phyloP scores from a whole-genome alignment of 352 stramenopile genomes.

The Elongisporangium anandrum region DNA sequence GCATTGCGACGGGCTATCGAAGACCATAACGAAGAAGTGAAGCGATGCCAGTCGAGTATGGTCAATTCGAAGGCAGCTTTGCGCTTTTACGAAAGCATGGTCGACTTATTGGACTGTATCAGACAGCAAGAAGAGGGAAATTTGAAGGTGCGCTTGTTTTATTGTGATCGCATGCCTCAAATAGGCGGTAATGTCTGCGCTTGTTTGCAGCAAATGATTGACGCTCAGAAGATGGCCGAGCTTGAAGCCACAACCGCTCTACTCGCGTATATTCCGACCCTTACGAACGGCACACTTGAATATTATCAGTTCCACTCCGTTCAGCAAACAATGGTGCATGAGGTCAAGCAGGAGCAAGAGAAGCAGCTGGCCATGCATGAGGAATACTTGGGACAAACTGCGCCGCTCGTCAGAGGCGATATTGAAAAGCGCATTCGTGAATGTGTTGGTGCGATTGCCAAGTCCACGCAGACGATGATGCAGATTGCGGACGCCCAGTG shows the following conservation, averaged over 20 bases:
- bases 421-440: slow-evolving; percentile 63
- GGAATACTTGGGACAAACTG: slow-evolving; percentile 61
- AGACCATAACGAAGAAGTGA: slow-evolving; percentile 16
- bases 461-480: slow-evolving; percentile 45
- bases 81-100: slow-evolving; percentile 24
- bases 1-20: slow-evolving; percentile 18
- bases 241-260: slow-evolving; percentile 26
- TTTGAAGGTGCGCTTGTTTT: slow-evolving; percentile 5
- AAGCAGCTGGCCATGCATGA: slow-evolving; percentile 33
- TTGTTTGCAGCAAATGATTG: slow-evolving; percentile 20
- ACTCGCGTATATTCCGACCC: slow-evolving; percentile 35
- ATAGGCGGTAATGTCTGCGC: slow-evolving; percentile 15
- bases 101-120: slow-evolving; percentile 24
- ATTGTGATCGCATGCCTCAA: no score
- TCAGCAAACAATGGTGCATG: slow-evolving; percentile 39
- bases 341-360: slow-evolving; percentile 39
- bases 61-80: slow-evolving; percentile 19
- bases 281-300: slow-evolving; percentile 26
- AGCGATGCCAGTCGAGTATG: slow-evolving; percentile 6
- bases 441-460: slow-evolving; percentile 43
- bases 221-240: slow-evolving; percentile 15
- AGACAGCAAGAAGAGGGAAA: slow-evolving; percentile 7
- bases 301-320: slow-evolving; percentile 67
- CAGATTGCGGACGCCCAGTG: slow-evolving; percentile 50
- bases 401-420: slow-evolving; percentile 52